A percentile compares a stretch with the other conserved stretches of the same genome.
Conservation (phyloP, 2,329 filamentous ascomycete genomes). For the Cladosporium velox region DNA sequence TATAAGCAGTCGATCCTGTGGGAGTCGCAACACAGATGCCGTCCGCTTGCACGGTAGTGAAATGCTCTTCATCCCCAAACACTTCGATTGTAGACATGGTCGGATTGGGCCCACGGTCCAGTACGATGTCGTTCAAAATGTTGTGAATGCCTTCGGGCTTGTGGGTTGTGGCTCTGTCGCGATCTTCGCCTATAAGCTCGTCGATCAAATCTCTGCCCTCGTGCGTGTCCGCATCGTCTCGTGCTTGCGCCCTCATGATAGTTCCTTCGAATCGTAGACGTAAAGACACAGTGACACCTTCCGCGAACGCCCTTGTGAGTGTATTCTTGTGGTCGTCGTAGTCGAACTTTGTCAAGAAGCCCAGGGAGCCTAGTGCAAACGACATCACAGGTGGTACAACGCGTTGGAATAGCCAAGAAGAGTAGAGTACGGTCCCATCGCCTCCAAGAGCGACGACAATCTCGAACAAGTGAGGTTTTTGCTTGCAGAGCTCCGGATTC, state of each 20-base stretch:
- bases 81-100: conserved; percentile 92
- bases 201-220: conserved; percentile 73
- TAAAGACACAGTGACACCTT: conserved; percentile 86
- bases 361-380: conserved; percentile 86
- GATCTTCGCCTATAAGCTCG: conserved; percentile 84
- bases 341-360: conserved; percentile 96
- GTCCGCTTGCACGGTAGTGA: conserved; percentile 90
- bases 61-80: conserved; percentile 92
- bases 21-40: conserved; percentile 92
- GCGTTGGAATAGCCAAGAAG: conserved; percentile 94
- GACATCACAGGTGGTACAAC: conserved; percentile 92
- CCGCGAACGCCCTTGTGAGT: conserved; percentile 69
- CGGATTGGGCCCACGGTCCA: conserved; percentile 89
- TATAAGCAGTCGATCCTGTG: conserved; percentile 93
- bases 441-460: conserved; percentile 81
- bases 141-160: conserved; percentile 80
- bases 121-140: conserved; percentile 95
- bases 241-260: conserved; percentile 75
- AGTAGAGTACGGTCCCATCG: conserved; percentile 95
- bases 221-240: conserved; percentile 38
- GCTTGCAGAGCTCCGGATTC: conserved; percentile 75
- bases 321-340: conserved; percentile 73
- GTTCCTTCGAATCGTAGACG: conserved; percentile 90
- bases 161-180: conserved; percentile 82
- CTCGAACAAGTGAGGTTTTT: conserved; percentile 84